These are phyloP conservation scores for Xerocomus brunneocitrinus DNA, from an alignment of 768 basidiomycete species.

Conservation along the genomic window DNA sequence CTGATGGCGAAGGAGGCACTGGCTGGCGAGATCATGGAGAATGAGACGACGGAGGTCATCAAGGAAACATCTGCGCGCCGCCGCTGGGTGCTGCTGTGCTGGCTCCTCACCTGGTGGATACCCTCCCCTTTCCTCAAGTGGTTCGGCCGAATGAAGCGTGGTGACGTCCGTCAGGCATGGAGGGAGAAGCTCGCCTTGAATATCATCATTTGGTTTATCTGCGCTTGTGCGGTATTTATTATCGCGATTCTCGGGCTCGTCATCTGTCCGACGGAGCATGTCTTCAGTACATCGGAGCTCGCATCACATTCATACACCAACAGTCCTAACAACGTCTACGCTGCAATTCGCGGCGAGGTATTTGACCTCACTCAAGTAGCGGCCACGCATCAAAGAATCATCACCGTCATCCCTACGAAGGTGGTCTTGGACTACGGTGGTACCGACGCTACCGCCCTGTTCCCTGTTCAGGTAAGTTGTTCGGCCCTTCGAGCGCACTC, in stretches of 20 bases:
- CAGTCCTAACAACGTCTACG: conserved; percentile 72
- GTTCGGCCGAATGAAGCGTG: conserved; percentile 88
- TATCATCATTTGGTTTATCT: conserved; percentile 92
- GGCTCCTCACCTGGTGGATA: conserved; percentile 90
- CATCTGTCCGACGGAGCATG: conserved; percentile 93
- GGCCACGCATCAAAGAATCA: conserved; percentile 57
- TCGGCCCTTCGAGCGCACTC: background rate
- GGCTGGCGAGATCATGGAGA: conserved; percentile 80
- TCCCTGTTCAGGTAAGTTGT: conserved; percentile 83
- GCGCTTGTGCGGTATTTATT: conserved; percentile 85
- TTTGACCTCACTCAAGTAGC: conserved; percentile 79
- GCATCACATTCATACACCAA: conserved; percentile 59
- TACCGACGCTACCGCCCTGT: conserved; percentile 62
- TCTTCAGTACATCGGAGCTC: conserved; percentile 78
- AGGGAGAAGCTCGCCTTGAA: conserved; percentile 95
- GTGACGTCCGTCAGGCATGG: conserved; percentile 95
- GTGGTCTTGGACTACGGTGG: conserved; percentile 83
- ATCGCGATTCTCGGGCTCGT: conserved; percentile 82
- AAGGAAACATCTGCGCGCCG: conserved; percentile 78
- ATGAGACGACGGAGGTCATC: conserved; percentile 83
- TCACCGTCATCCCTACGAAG: conserved; percentile 73
- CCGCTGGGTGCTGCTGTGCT: conserved; percentile 84
- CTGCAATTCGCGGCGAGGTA: conserved; percentile 87
- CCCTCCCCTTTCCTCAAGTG: conserved; percentile 66
- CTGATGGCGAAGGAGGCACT: conserved; percentile 77